These are phyloP conservation scores for Spatholobus suberectus DNA, from an alignment of 306 rosid genomes.

Conservation along the genomic window DNA sequence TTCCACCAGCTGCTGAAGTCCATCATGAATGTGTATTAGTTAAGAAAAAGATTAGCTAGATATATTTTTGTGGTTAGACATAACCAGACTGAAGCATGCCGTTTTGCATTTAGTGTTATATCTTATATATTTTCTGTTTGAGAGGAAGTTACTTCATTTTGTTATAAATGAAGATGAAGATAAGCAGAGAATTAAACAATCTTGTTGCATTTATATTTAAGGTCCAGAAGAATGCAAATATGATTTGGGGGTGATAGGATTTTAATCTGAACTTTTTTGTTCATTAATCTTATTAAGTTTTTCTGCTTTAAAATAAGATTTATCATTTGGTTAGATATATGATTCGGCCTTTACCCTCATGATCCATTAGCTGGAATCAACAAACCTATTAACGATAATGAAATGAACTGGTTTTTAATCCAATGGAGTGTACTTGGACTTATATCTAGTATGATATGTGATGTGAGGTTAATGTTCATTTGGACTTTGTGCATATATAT, in stretches of 20 bases:
- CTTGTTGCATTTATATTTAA: slow-evolving; percentile 1
- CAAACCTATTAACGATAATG: slow-evolving; percentile 1
- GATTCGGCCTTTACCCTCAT: neutral
- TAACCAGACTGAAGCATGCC: neutral
- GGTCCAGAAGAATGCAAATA: neutral
- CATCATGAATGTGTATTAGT: neutral
- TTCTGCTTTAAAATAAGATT: neutral
- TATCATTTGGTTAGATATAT: neutral
- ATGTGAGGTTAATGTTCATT: slow-evolving; percentile 20
- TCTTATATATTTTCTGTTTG: neutral
- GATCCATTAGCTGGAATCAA: slow-evolving; percentile 20
- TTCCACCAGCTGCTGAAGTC: slow-evolving; percentile 18
- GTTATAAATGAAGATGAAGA: neutral
- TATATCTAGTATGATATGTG: slow-evolving; percentile 5
- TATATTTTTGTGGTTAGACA: neutral
- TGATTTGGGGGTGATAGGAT: slow-evolving; percentile 1
- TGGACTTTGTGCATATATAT: slow-evolving; percentile 4
- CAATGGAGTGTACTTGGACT: slow-evolving; percentile 1
- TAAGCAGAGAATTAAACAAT: neutral
- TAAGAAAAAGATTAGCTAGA: neutral
- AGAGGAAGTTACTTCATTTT: slow-evolving; percentile 7
- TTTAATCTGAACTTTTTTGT: neutral
- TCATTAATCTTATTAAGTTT: neutral
- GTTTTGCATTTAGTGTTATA: neutral
- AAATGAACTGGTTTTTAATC: slow-evolving; percentile 14